Evolutionary conservation across 441 rosid species (phyloP).

Genomic region (Capsella rubella): DNA sequence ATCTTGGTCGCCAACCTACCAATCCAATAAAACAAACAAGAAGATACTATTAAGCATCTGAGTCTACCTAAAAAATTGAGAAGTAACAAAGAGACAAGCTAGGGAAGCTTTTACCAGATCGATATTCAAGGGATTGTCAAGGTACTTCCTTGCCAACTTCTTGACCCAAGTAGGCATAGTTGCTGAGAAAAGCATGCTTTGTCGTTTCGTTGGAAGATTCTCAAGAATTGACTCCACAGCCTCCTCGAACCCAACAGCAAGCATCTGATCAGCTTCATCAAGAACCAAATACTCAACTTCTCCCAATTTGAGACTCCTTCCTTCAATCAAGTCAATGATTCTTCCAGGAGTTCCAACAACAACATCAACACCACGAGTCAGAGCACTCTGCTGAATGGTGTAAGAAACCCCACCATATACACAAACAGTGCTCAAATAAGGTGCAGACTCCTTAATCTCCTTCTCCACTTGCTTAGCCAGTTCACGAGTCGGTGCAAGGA

Average conservation of each 20-base stretch:
- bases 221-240: conserved; percentile 90
- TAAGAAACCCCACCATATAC: conserved; percentile 99
- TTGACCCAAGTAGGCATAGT: conserved; percentile 98
- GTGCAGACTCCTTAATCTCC: conserved; percentile 92
- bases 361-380: conserved; percentile 93
- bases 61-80: neutral
- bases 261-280: conserved; percentile 99
- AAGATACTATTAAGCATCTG: conserved; percentile 6
- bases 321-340: conserved; percentile 84
- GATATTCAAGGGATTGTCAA: conserved; percentile 88
- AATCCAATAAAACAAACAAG: conserved; percentile 28
- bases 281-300: conserved; percentile 94
- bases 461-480: conserved; percentile 97
- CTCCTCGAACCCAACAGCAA: conserved; percentile 99
- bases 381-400: conserved; percentile 75
- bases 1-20: conserved; percentile 91
- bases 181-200: conserved; percentile 99
- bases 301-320: conserved; percentile 80
- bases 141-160: conserved; percentile 87
- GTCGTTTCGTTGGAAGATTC: conserved; percentile 82
- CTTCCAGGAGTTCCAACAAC: conserved; percentile 99
- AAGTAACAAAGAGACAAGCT: neutral
- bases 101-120: conserved; percentile 68
- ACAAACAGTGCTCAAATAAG: conserved; percentile 84
- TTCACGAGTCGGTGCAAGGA: conserved; percentile 91